Evolutionary conservation across 352 stramenopile genomes (phyloP).

Genomic region (Globisporangium acanthophoron): DNA sequence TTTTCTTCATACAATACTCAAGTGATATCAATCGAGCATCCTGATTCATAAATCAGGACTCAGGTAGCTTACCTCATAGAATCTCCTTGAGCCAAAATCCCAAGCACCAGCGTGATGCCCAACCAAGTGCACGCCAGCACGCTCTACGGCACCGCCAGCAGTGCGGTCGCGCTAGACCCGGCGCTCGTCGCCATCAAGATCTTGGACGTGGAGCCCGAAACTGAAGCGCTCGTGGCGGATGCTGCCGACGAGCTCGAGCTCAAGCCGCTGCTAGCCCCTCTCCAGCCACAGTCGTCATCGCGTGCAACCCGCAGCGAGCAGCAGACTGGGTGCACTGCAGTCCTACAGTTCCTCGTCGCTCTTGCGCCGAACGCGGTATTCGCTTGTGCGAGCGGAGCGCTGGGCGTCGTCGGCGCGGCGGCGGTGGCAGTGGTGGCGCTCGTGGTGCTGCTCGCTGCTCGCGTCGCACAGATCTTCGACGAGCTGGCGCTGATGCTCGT

Average conservation of each 20-base stretch:
- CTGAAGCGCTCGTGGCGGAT: neutral
- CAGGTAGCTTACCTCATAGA: too few species aligned
- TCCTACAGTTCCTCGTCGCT: slow-evolving; percentile 2
- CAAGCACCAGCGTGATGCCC: neutral
- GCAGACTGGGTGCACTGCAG: neutral
- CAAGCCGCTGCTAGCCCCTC: neutral
- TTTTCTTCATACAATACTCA: too few species aligned
- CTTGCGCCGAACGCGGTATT: slow-evolving; percentile 7
- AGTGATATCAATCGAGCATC: neutral
- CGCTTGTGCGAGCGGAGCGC: slow-evolving; percentile 3
- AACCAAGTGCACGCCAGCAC: neutral
- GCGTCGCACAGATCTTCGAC: slow-evolving; percentile 10
- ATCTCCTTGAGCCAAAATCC: neutral
- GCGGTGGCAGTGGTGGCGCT: slow-evolving; percentile 11
- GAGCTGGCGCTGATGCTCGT: slow-evolving; percentile 5
- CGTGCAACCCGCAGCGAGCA: neutral
- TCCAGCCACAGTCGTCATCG: neutral
- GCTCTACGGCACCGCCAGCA: neutral
- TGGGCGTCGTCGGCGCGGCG: slow-evolving; percentile 17
- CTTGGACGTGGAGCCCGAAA: neutral
- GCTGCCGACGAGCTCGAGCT: neutral
- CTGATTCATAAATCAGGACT: neutral
- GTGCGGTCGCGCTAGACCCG: neutral
- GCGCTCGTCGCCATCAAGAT: slow-evolving; percentile 8
- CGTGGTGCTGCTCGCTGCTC: slow-evolving; percentile 20